These are phyloP conservation scores for Plasmodium cynomolgi DNA, from an alignment of 169 alveolate genomes.

Conservation along the genomic window DNA sequence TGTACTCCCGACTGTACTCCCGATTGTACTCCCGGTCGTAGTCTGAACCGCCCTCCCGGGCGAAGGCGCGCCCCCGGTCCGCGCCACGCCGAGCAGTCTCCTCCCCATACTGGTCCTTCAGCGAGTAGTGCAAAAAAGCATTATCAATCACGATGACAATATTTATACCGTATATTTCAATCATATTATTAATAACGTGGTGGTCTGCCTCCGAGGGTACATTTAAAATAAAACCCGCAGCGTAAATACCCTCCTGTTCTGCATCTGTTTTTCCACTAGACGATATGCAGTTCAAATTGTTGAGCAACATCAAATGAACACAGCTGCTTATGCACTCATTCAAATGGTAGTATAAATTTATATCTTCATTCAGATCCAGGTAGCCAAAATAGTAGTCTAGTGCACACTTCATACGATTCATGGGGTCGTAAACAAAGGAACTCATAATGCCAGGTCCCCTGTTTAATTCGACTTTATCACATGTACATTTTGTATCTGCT, in stretches of 20 bases:
- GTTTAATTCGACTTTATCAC: conserved; percentile 44
- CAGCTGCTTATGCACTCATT: conserved; percentile 65
- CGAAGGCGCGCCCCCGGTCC: background rate
- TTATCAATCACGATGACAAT: conserved; percentile 88
- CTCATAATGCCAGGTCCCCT: conserved; percentile 55
- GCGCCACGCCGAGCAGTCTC: background rate
- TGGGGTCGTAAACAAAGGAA: conserved; percentile 54
- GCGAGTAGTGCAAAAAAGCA: conserved; percentile 86
- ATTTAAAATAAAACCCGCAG: conserved; percentile 87
- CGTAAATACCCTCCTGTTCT: conserved; percentile 12
- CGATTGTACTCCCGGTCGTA: background rate
- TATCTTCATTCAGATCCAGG: conserved; percentile 84
- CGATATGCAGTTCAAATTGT: conserved; percentile 64
- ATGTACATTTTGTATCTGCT: conserved; percentile 86
- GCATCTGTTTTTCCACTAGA: conserved; percentile 2
- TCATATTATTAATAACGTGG: conserved; percentile 82
- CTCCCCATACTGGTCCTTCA: conserved; percentile 73
- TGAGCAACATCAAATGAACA: conserved; percentile 36
- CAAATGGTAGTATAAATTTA: conserved; percentile 77
- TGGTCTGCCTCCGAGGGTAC: conserved; percentile 90
- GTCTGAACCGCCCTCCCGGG: too few relatives aligned
- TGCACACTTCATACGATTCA: conserved; percentile 78
- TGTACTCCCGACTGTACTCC: background rate
- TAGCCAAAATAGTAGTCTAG: conserved; percentile 87
- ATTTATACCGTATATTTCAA: conserved; percentile 85